Conservation (phyloP, 495 filamentous ascomycete genomes). For the Trichoderma virens region DNA sequence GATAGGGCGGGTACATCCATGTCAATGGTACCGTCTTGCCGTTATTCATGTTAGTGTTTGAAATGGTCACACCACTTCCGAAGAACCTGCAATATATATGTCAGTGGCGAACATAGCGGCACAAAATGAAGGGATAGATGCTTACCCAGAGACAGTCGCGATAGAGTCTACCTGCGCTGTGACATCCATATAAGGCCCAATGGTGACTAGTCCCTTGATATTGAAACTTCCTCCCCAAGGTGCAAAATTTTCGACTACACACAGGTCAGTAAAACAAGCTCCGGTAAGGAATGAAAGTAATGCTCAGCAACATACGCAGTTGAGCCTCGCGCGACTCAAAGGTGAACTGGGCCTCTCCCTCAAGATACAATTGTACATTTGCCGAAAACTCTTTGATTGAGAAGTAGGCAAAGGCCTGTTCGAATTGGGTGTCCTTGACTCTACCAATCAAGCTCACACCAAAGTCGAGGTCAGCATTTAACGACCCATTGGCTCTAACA, state of each 20-base stretch:
- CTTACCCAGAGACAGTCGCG: background rate
- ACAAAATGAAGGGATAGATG: too few relatives aligned
- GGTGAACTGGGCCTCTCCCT: background rate
- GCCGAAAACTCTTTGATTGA: too few relatives aligned
- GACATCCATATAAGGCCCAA: background rate
- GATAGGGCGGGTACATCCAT: too few relatives aligned
- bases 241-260: background rate
- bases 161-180: background rate
- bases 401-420: background rate
- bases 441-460: background rate
- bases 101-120: too few relatives aligned
- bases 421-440: background rate
- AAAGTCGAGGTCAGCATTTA: background rate
- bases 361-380: too few relatives aligned
- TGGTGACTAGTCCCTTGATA: background rate
- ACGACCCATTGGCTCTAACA: background rate
- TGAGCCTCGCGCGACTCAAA: background rate
- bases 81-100: too few relatives aligned
- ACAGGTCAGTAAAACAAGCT: background rate
- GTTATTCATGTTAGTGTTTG: too few relatives aligned
- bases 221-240: background rate
- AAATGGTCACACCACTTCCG: too few relatives aligned
- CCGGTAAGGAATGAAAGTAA: too few relatives aligned
- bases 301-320: background rate
- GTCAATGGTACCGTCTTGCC: too few relatives aligned